Percentiles rank a stretch among this genome's conserved stretches.
Conservation (phyloP, 2,329 filamentous ascomycete genomes). For the Cladosporium velox region DNA sequence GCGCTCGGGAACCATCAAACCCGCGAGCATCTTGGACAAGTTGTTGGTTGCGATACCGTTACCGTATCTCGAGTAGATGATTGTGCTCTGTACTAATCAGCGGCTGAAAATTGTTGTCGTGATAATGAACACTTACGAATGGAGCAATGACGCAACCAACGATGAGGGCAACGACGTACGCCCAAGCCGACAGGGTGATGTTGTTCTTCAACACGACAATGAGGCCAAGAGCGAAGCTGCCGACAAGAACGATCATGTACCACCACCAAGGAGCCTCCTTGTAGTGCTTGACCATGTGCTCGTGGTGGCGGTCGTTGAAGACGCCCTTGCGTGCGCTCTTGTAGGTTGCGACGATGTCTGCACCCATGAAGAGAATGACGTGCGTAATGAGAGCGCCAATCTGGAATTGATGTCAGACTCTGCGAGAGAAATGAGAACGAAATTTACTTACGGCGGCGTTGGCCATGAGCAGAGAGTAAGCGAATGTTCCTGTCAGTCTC, state of each 20-base stretch:
- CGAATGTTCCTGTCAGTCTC: constrained; percentile 34
- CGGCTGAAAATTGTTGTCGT: not conserved
- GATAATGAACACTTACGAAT: constrained; percentile 35
- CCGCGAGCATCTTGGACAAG: constrained; percentile 59
- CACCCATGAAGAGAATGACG: constrained; percentile 57
- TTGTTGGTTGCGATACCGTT: constrained; percentile 63
- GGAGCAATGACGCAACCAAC: constrained; percentile 48
- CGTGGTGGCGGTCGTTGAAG: constrained; percentile 45
- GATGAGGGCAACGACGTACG: constrained; percentile 33
- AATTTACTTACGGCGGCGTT: constrained; percentile 48
- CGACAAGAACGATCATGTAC: constrained; percentile 35
- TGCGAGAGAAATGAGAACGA: not conserved
- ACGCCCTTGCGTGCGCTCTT: constrained; percentile 48
- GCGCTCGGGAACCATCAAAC: constrained; percentile 53
- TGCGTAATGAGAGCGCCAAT: constrained; percentile 59
- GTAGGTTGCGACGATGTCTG: constrained; percentile 52
- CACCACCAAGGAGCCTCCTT: constrained; percentile 50
- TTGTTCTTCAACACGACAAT: constrained; percentile 36
- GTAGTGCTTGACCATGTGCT: constrained; percentile 55
- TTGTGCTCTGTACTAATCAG: constrained; percentile 40
- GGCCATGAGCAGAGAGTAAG: constrained; percentile 54
- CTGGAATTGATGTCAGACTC: constrained; percentile 10
- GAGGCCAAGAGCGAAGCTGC: constrained; percentile 35
- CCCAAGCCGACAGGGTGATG: constrained; percentile 38
- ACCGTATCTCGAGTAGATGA: constrained; percentile 47